Base-by-base conservation (phyloP, 2,329 filamentous ascomycete species). In the Trichoderma sp. region DNA sequence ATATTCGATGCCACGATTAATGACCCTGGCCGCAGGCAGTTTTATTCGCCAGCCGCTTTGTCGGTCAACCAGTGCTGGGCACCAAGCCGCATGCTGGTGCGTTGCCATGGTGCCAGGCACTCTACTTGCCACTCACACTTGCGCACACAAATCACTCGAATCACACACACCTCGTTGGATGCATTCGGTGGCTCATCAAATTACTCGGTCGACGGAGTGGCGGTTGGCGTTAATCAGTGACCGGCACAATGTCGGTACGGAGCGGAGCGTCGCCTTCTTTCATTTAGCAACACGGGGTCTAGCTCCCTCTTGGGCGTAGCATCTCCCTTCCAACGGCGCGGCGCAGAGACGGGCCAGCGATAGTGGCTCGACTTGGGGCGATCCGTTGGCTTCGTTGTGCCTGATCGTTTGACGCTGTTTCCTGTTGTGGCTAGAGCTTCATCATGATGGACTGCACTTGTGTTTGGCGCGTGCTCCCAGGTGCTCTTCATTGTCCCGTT, bases 241-340 rank as follows among this genome's bases (percentile, higher is more conserved):
- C 64, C 69, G 69, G 69, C 69, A 64, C 69, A 65, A 71, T 71
- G 34, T 71, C 69, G 69, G 69, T 65, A 71, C 69, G 69, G 69
- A 30, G 60, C 61, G 60, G 32, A 39, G 61, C 58, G 60, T 26
- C 60, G 51, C 47, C 58, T 60, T 47, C 18, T 71, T 60, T 47
- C 47, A 60, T 67, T 47, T 67, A 67, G 43, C n/a, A 66, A 47
- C 53, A 60, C 62, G 60, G 66, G 26, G 36, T 28, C 66, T 61
- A 69, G 66, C n/a, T 61, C 66, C 66, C 51, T 32, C 58, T 70
- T 70, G 58, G 68, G 68, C 58, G 36, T 70, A 63, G 68, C 68
- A 70, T 47, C 58, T 14, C n/a, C 68, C 43, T 8, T 39, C 43
- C 36, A 32, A 24, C 21, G 21, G 56, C 39, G 51, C 43, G 56